phyloP scores from a whole-genome alignment of 768 basidiomycete genomes.

The Mycena albidolilacea region DNA sequence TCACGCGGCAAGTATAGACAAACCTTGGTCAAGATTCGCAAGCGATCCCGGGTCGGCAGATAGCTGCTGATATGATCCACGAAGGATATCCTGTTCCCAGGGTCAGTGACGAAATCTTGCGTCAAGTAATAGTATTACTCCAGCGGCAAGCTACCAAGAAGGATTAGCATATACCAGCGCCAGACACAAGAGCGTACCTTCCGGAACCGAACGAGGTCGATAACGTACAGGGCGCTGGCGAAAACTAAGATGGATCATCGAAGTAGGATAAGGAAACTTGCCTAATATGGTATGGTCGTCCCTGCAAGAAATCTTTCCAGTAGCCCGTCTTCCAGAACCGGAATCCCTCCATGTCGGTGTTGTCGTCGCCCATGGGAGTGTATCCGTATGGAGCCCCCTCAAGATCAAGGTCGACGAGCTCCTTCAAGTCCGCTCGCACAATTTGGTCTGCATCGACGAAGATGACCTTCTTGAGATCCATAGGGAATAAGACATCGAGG shows the following conservation, averaged over 20 bases:
- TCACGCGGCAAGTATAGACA: conserved; percentile 2
- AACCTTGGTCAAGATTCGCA: conserved; percentile 95
- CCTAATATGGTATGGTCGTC: conserved; percentile 96
- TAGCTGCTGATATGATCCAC: conserved; percentile 92
- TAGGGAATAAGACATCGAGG: conserved; percentile 98
- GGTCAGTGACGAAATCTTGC: conserved; percentile 8
- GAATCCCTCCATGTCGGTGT: conserved; percentile 96
- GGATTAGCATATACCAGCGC: conserved; percentile 18
- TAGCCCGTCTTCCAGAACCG: conserved; percentile 99
- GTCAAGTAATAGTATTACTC: conserved; percentile 53
- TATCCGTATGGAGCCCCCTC: conserved; percentile 96
- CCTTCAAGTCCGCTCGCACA: conserved; percentile 95
- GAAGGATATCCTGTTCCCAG: conserved; percentile 79
- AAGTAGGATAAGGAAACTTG: conserved; percentile 49
- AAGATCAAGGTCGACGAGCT: conserved; percentile 93
- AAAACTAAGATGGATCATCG: conserved; percentile 23
- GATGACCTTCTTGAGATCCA: conserved; percentile 99
- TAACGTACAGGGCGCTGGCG: conserved; percentile 91
- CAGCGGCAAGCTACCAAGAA: conserved; percentile 61
- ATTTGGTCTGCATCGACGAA: conserved; percentile 99
- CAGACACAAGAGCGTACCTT: conserved; percentile 65
- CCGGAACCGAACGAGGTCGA: conserved; percentile 96
- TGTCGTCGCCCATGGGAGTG: conserved; percentile 98
- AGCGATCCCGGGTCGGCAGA: conserved; percentile 96
- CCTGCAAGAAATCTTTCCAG: conserved; percentile 91